phyloP scores from a whole-genome alignment of 371 early-diverging fungal genomes.

The Dichotomocladium elegans region DNA sequence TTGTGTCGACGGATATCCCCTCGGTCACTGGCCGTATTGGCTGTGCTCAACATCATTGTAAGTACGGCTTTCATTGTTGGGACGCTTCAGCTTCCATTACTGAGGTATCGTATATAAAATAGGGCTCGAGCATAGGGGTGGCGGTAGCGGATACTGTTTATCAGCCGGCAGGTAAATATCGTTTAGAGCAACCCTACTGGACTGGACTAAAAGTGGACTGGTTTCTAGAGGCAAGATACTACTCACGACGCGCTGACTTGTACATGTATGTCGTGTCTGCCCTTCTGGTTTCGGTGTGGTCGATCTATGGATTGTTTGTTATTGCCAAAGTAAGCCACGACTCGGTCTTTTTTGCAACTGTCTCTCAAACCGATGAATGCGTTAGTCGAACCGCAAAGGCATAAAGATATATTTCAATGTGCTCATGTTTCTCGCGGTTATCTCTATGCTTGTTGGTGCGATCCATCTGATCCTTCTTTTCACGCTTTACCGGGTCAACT shows the following conservation, averaged over 20 bases:
- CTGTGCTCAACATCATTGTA: too few relatives aligned
- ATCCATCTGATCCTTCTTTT: constrained; percentile 10
- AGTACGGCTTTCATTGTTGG: too few relatives aligned
- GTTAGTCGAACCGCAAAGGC: neutral
- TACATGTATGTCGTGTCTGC: constrained; percentile 10
- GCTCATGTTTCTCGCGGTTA: neutral
- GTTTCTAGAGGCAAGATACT: neutral
- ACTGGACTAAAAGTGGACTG: neutral
- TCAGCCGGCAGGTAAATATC: too few relatives aligned
- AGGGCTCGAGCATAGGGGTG: too few relatives aligned
- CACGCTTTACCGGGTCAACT: constrained; percentile 5
- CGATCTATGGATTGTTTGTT: constrained; percentile 7
- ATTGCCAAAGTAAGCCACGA: constrained; percentile 1
- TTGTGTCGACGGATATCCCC: too few relatives aligned
- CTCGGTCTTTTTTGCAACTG: neutral
- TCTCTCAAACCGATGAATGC: neutral
- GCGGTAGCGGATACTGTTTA: too few relatives aligned
- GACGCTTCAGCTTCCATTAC: too few relatives aligned
- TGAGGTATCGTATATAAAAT: too few relatives aligned
- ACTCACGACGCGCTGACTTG: constrained; percentile 11
- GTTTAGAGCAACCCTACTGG: too few relatives aligned
- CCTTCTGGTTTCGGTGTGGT: constrained; percentile 10
- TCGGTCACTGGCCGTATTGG: too few relatives aligned
- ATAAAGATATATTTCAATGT: constrained; percentile 1
- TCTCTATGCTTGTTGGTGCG: constrained; percentile 8